Base-by-base conservation (phyloP, 768 basidiomycete genomes). In the Xerocomus brunneocitrinus region DNA sequence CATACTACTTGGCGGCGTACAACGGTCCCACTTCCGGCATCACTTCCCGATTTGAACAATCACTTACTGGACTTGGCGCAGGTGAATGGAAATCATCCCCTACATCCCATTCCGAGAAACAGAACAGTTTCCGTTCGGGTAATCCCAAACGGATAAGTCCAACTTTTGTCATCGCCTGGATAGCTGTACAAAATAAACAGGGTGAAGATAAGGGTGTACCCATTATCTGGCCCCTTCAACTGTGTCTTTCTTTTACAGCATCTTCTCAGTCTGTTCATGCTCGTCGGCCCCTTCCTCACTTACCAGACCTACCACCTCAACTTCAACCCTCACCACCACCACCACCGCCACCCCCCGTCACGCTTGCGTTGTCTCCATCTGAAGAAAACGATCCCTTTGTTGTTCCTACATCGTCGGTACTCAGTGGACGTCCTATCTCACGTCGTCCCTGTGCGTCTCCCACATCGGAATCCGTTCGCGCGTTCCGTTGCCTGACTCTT, bases 201-300 rank as follows among this genome's bases (percentile, higher is more conserved):
- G 87, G 86, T 31, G 89, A 91, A 65, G 87, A 89, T 58, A 90
- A 89, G 60, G 89, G 89, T 1, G 71, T 88, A 30, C 73, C 79
- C n/a, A 73, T 87, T 46, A 81, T 91, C 56, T 91, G 89, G 74
- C 89, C 90, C 2, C 68, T 78, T 2, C 68, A 73, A 1, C 78
- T 91, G 4, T 87, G 83, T 57, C 74, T 66, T 70, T 72, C 67
- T n/a, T 77, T 67, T 66, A 74, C 59, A 56, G 67, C 73, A 14
- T 60, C 70, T 43, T 64, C 74, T 51, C 64, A 67, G 24, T 66
- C 68, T 50, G 47, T 57, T 9, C 75, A 74, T 58, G 66, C 70
- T 45, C 74, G 76, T 8, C 67, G 71, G 9, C 72, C 75, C 16
- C 73, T 87, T 35, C 65, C 77, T 19, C 75, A 79, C 59, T 73